Conservation (phyloP, 148 eudicot species). For the Spergularia bocconei region DNA sequence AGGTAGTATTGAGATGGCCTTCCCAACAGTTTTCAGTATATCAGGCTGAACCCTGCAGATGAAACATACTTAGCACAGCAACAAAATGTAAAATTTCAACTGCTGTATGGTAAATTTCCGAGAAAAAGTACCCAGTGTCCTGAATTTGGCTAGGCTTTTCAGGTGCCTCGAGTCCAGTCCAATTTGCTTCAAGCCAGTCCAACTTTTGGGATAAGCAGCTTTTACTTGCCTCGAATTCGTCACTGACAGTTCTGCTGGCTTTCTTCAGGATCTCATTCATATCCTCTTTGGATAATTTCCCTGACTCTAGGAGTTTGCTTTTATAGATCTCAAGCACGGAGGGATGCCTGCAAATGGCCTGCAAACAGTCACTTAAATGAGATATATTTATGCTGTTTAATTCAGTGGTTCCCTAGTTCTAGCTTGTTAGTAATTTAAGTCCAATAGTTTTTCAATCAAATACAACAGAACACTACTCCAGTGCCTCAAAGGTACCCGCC, state of each 20-base stretch:
- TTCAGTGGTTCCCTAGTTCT: too few species aligned
- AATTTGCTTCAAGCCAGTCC: constrained; percentile 93
- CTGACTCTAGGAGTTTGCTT: constrained; percentile 65
- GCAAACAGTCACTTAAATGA: background rate
- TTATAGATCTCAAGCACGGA: constrained; percentile 77
- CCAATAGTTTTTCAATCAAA: too few species aligned
- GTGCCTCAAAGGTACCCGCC: too few species aligned
- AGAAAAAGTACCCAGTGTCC: constrained; percentile 65
- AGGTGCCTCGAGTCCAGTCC: constrained; percentile 89
- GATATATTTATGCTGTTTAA: background rate
- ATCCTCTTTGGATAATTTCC: constrained; percentile 63
- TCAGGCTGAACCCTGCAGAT: constrained; percentile 74
- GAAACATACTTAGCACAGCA: background rate
- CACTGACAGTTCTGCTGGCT: constrained; percentile 65
- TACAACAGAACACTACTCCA: too few species aligned
- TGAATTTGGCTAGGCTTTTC: constrained; percentile 69
- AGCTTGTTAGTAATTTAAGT: too few species aligned
- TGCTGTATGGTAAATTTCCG: too few species aligned
- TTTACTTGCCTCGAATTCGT: constrained; percentile 67
- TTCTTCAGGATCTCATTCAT: constrained; percentile 61
- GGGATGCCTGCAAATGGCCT: constrained; percentile 80
- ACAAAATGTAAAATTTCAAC: too few species aligned
- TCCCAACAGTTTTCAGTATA: constrained; percentile 86
- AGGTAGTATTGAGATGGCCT: constrained; percentile 78
- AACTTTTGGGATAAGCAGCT: constrained; percentile 10